A percentile compares a stretch with the other conserved stretches of the same genome.
Conservation (phyloP, 1,284 basidiomycete species). For the Rhodotorula sp. region DNA sequence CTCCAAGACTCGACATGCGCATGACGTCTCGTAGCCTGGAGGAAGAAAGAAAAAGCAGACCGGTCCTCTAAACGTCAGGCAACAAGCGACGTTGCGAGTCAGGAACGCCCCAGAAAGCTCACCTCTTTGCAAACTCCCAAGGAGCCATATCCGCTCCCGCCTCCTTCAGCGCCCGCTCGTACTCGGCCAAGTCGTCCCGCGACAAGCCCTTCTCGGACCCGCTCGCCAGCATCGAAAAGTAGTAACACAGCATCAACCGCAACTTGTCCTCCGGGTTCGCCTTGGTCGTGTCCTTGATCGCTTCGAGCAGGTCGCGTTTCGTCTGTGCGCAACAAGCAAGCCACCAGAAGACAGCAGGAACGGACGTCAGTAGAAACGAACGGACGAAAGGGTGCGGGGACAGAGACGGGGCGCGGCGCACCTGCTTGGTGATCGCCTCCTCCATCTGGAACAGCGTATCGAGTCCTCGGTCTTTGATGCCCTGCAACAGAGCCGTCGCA, state of each 20-base stretch:
- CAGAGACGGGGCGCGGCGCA: slow-evolving; percentile 45
- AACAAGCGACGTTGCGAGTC: background rate
- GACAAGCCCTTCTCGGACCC: slow-evolving; percentile 72
- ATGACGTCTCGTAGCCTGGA: slow-evolving; percentile 76
- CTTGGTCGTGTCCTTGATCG: slow-evolving; percentile 63
- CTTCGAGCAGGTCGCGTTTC: slow-evolving; percentile 76
- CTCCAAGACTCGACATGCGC: slow-evolving; percentile 77
- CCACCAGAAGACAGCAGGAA: too few relatives aligned
- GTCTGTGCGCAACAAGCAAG: slow-evolving; percentile 54
- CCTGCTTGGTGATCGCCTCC: slow-evolving; percentile 82
- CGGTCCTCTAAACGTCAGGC: background rate
- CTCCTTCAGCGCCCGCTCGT: slow-evolving; percentile 79
- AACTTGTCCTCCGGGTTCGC: slow-evolving; percentile 80
- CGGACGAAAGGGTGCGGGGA: background rate
- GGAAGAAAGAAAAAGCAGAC: background rate
- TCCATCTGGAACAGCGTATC: slow-evolving; percentile 97
- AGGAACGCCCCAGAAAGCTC: background rate
- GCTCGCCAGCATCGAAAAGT: slow-evolving; percentile 61
- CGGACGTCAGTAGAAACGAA: background rate
- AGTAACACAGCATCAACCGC: slow-evolving; percentile 89
- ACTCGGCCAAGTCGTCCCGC: slow-evolving; percentile 81
- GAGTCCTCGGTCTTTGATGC: slow-evolving; percentile 91
- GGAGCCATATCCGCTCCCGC: slow-evolving; percentile 77
- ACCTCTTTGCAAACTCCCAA: slow-evolving; percentile 86
- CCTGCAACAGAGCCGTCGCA: slow-evolving; percentile 88